A percentile compares a stretch with the other conserved stretches of the same genome.
Evolutionary conservation across 495 filamentous ascomycete genomes (phyloP).

Genomic region (Xylaria telfairii): DNA sequence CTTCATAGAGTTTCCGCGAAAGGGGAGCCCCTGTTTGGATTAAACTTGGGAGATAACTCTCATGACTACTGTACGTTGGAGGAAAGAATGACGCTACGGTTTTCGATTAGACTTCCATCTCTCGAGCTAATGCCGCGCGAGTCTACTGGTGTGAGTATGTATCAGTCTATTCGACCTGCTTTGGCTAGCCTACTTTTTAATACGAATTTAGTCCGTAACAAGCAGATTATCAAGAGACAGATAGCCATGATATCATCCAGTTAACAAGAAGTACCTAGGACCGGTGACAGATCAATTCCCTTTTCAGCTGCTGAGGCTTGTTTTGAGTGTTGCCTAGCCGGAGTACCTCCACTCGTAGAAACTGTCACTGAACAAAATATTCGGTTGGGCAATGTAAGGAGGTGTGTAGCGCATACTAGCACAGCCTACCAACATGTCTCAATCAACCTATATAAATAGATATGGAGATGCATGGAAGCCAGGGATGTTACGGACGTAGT

Average conservation of each 20-base stretch:
- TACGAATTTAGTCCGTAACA: background rate
- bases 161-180: background rate
- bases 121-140: background rate
- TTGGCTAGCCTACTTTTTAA: background rate
- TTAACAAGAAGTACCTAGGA: background rate
- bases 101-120: background rate
- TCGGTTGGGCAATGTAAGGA: background rate
- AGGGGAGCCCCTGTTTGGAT: background rate
- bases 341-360: background rate
- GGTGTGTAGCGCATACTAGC: background rate
- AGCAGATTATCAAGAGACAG: background rate
- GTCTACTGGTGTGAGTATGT: background rate
- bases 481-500: background rate
- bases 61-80: background rate
- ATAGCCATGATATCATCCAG: background rate
- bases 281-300: background rate
- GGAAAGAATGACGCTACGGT: background rate
- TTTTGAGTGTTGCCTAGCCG: background rate
- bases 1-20: background rate
- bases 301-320: background rate
- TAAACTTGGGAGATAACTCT: background rate
- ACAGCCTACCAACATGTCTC: background rate
- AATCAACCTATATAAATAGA: background rate
- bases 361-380: background rate
- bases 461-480: background rate